Percentiles rank a stretch among this genome's conserved stretches.
phyloP scores from a whole-genome alignment of 2,329 filamentous ascomycete genomes.

The Cephalotrichum gorgonifer region DNA sequence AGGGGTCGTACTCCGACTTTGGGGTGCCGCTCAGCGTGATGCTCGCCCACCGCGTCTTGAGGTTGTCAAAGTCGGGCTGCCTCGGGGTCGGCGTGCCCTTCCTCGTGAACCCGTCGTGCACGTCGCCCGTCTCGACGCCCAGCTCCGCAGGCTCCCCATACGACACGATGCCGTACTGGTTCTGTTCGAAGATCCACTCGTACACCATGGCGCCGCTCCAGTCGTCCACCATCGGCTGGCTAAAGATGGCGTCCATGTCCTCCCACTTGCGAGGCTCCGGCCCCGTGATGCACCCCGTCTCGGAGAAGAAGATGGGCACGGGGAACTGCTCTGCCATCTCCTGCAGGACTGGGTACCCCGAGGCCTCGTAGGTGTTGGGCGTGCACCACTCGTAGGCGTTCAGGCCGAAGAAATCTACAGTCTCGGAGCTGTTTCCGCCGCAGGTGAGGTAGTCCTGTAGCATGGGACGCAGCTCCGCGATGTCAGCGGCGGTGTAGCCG shows the following conservation, averaged over 20 bases:
- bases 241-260: constrained; percentile 70
- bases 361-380: constrained; percentile 40
- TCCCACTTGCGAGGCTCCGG: constrained; percentile 51
- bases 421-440: constrained; percentile 56
- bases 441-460: constrained; percentile 68
- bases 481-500: constrained; percentile 82
- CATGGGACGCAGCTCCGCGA: constrained; percentile 54
- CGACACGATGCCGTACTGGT: constrained; percentile 70
- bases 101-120: constrained; percentile 57
- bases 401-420: constrained; percentile 73
- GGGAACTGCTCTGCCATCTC: constrained; percentile 58
- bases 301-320: constrained; percentile 83
- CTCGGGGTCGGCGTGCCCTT: constrained; percentile 65
- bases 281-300: constrained; percentile 68
- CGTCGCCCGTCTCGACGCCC: constrained; percentile 39
- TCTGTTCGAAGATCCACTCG: constrained; percentile 80
- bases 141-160: constrained; percentile 55
- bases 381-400: constrained; percentile 83
- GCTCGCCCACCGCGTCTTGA: constrained; percentile 66
- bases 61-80: constrained; percentile 66
- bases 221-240: constrained; percentile 56
- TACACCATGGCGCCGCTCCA: constrained; percentile 76
- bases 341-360: constrained; percentile 63
- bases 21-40: constrained; percentile 59
- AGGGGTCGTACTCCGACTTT: constrained; percentile 53